These are phyloP conservation scores for Pythium dissotocum DNA, from an alignment of 352 stramenopile species.

Conservation along the genomic window DNA sequence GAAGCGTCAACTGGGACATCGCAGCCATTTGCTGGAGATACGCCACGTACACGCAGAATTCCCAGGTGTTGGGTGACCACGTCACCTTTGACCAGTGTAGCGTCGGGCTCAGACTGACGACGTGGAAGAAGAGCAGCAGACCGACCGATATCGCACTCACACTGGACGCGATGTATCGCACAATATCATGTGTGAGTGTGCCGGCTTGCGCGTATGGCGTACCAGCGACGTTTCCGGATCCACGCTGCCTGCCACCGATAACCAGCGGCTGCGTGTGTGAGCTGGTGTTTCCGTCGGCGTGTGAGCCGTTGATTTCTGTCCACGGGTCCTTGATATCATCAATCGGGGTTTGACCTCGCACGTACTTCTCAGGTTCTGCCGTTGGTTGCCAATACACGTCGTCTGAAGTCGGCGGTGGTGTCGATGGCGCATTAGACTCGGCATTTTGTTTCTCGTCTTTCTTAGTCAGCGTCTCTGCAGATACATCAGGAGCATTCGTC, in stretches of 20 bases:
- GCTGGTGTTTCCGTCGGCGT: conserved; percentile 2
- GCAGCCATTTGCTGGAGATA: conserved; percentile 74
- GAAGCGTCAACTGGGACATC: conserved; percentile 58
- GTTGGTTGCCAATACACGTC: conserved; percentile 16
- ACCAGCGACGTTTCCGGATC: conserved; percentile 43
- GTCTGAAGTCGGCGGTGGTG: not conserved
- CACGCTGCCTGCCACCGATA: conserved; percentile 48
- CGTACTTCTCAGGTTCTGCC: conserved; percentile 17
- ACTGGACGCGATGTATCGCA: conserved; percentile 48
- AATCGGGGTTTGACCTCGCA: conserved; percentile 24
- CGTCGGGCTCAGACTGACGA: conserved; percentile 35
- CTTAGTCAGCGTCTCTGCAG: not conserved
- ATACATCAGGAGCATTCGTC: conserved; percentile 3
- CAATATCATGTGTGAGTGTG: conserved; percentile 44
- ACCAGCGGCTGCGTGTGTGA: conserved; percentile 36
- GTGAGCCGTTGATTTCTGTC: conserved; percentile 15
- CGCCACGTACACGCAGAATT: conserved; percentile 62
- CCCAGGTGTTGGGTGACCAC: conserved; percentile 78
- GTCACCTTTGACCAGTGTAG: conserved; percentile 44
- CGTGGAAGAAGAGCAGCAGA: conserved; percentile 62
- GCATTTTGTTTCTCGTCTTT: not conserved
- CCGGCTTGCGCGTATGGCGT: conserved; percentile 42
- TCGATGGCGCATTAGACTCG: not conserved
- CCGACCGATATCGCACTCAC: conserved; percentile 58
- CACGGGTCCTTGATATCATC: conserved; percentile 15